These are phyloP conservation scores for Henckelia pumila DNA, from an alignment of 257 asterid species.

Conservation along the genomic window DNA sequence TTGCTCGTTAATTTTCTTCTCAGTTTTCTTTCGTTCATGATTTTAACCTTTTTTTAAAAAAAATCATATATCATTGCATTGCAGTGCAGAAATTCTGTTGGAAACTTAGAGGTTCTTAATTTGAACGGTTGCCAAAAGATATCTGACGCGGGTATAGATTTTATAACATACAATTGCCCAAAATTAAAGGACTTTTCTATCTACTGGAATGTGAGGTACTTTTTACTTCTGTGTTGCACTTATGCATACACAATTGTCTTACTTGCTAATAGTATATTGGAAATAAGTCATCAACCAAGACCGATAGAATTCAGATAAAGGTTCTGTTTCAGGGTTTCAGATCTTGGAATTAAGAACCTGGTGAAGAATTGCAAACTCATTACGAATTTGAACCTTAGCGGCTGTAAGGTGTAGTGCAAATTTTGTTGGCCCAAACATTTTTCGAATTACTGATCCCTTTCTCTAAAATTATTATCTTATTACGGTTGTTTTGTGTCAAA, in stretches of 20 bases:
- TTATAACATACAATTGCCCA: conserved; percentile 52
- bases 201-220: conserved; percentile 93
- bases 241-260: conserved; percentile 1
- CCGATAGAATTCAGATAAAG: conserved; percentile 10
- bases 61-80: conserved; percentile 19
- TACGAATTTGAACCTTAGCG: conserved; percentile 81
- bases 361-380: conserved; percentile 65
- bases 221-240: conserved; percentile 11
- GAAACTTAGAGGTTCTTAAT: conserved; percentile 66
- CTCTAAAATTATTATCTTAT: conserved; percentile 30
- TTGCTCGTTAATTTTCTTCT: background rate
- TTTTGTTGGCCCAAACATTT: conserved; percentile 16
- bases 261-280: conserved; percentile 1
- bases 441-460: conserved; percentile 7
- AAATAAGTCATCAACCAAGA: conserved; percentile 11
- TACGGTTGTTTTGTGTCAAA: conserved; percentile 28
- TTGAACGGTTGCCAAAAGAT: conserved; percentile 93
- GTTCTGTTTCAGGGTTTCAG: conserved; percentile 69
- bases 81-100: conserved; percentile 58
- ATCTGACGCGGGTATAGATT: conserved; percentile 74
- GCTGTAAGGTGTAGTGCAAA: conserved; percentile 69
- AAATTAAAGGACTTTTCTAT: conserved; percentile 65
- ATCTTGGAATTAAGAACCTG: conserved; percentile 62
- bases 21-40: no score
- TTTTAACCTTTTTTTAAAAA: conserved; percentile 3